These are phyloP conservation scores for Circinella umbellata DNA, from an alignment of 371 early-diverging fungal species.

Conservation along the genomic window DNA sequence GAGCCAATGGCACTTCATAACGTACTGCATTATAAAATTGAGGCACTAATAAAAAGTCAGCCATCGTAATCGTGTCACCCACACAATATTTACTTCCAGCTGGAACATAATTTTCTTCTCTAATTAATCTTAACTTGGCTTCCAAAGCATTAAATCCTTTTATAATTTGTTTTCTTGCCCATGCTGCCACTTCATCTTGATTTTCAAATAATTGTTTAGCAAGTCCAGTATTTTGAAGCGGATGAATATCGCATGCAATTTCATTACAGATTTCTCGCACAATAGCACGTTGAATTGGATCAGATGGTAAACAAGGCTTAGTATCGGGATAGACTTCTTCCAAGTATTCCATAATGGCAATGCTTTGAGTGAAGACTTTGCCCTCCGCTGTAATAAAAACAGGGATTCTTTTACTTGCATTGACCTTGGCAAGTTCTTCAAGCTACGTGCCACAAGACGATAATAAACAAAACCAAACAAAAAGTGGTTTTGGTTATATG, in stretches of 20 bases:
- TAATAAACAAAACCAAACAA: not conserved
- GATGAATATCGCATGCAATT: conserved; percentile 89
- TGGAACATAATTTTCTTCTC: conserved; percentile 1
- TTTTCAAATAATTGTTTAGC: conserved; percentile 47
- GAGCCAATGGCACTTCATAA: conserved; percentile 72
- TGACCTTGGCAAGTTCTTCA: conserved; percentile 61
- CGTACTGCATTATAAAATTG: conserved; percentile 83
- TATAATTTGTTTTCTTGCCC: conserved; percentile 31
- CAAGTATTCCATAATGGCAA: conserved; percentile 88
- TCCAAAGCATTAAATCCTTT: conserved; percentile 2
- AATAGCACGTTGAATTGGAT: conserved; percentile 66
- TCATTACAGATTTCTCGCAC: conserved; percentile 74
- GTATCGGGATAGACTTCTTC: conserved; percentile 76
- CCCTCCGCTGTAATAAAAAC: conserved; percentile 64
- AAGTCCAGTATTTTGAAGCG: conserved; percentile 85
- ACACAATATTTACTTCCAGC: conserved; percentile 75
- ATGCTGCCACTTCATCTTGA: conserved; percentile 63
- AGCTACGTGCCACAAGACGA: not conserved
- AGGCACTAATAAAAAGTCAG: conserved; percentile 83
- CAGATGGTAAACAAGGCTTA: conserved; percentile 76
- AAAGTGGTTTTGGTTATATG: too few relatives aligned
- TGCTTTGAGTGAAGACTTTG: conserved; percentile 65
- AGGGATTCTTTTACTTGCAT: conserved; percentile 78
- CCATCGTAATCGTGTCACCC: conserved; percentile 85
- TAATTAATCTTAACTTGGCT: not conserved